Conservation (phyloP, 805 yeast genomes). For the Metschnikowia vanudenii region DNA sequence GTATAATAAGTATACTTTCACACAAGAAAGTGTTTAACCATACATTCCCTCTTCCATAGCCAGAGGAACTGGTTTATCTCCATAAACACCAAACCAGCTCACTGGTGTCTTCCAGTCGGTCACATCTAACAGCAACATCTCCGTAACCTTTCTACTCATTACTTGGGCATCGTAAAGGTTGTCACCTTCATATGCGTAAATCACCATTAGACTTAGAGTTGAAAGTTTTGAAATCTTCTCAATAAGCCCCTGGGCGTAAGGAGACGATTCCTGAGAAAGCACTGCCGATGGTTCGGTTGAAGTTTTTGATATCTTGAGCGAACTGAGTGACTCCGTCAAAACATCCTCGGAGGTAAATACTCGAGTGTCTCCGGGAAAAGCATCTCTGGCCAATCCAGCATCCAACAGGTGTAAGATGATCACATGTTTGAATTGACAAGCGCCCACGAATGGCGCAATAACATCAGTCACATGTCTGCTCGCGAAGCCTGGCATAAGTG, state of each 20-base stretch:
- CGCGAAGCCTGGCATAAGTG: conserved; percentile 67
- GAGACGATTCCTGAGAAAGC: conserved; percentile 14
- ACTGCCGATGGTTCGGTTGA: conserved; percentile 6
- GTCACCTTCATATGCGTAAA: conserved; percentile 87
- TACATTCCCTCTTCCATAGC: conserved; percentile 79
- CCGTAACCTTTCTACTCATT: conserved; percentile 41
- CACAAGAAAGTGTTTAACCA: conserved; percentile 35
- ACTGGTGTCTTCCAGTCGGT: conserved; percentile 52
- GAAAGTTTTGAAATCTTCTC: conserved; percentile 10
- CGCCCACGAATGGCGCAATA: conserved; percentile 47
- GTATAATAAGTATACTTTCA: not conserved
- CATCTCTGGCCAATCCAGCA: conserved; percentile 47
- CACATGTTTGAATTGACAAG: conserved; percentile 43
- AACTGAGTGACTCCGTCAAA: conserved; percentile 30
- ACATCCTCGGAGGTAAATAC: conserved; percentile 31
- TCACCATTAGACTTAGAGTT: conserved; percentile 43
- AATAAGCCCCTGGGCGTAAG: conserved; percentile 16
- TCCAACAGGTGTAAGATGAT: conserved; percentile 72
- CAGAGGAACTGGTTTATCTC: conserved; percentile 61
- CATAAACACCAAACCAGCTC: conserved; percentile 87
- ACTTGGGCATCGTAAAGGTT: conserved; percentile 68
- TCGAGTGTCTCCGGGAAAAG: conserved; percentile 25
- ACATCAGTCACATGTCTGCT: conserved; percentile 51
- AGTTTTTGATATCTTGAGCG: conserved; percentile 24
- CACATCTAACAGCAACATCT: conserved; percentile 24